Percentiles rank a stretch among this genome's conserved stretches.
Evolutionary conservation across 306 rosid genomes (phyloP).

Genomic region (Begonia masoniana): DNA sequence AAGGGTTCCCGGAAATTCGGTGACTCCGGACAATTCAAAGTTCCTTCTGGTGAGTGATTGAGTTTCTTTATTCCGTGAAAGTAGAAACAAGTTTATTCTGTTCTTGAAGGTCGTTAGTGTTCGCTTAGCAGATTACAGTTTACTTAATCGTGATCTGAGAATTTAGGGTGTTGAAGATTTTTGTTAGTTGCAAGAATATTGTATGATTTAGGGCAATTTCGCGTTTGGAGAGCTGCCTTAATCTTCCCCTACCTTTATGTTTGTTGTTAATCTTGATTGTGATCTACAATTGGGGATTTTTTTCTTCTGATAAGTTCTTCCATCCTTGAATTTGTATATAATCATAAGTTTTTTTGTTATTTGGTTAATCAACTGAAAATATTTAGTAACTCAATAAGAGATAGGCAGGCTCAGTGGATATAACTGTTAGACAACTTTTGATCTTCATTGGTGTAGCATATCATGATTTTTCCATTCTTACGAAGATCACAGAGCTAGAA

Average conservation of each 20-base stretch:
- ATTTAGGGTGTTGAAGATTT: neutral
- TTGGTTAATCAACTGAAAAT: too few relatives aligned
- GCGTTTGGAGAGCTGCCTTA: too few relatives aligned
- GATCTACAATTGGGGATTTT: neutral
- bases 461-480: neutral
- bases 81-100: neutral
- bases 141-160: neutral
- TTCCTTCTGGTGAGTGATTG: slow-evolving; percentile 29
- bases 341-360: too few relatives aligned
- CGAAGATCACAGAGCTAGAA: neutral
- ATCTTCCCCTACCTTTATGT: neutral
- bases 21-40: slow-evolving; percentile 35
- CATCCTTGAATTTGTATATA: neutral
- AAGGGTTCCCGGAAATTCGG: slow-evolving; percentile 23
- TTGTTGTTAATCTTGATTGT: neutral
- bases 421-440: neutral
- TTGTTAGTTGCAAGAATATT: neutral
- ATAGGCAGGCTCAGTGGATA: too few relatives aligned
- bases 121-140: neutral
- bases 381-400: too few relatives aligned
- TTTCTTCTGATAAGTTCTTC: neutral
- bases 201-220: neutral
- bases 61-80: slow-evolving; percentile 1
- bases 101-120: neutral
- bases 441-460: slow-evolving; percentile 4